Evolutionary conservation across 75 land plant genomes (phyloP).

Genomic region (Selaginella tamariscina): DNA sequence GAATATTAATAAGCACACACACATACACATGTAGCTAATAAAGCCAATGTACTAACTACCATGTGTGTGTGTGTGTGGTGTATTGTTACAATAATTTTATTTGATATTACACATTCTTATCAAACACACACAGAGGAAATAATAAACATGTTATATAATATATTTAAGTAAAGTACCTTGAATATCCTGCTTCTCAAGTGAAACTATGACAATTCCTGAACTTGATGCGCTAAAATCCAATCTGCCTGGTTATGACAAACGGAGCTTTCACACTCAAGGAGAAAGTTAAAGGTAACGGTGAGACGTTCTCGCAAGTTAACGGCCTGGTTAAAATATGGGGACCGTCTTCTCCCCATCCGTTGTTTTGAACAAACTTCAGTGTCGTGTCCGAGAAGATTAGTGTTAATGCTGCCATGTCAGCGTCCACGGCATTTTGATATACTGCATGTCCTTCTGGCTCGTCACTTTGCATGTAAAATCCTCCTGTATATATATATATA

Average conservation of each 20-base stretch:
- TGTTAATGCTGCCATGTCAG: constrained; percentile 20
- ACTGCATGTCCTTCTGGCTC: not conserved
- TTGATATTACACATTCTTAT: too few species aligned
- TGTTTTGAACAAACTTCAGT: constrained; percentile 22
- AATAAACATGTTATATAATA: too few species aligned
- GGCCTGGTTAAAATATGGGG: not conserved
- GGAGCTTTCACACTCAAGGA: constrained; percentile 22
- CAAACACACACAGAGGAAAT: too few species aligned
- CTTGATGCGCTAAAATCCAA: constrained; percentile 13
- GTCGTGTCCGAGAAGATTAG: constrained; percentile 17
- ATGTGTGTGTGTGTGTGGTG: too few species aligned
- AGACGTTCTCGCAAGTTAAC: constrained; percentile 27
- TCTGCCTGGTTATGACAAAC: constrained; percentile 17
- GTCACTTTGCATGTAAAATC: constrained; percentile 16
- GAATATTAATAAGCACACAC: too few species aligned
- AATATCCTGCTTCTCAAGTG: constrained; percentile 21
- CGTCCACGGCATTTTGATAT: constrained; percentile 18
- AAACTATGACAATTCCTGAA: constrained; percentile 8
- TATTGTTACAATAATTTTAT: too few species aligned
- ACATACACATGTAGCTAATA: too few species aligned
- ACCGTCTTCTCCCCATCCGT: constrained; percentile 14
- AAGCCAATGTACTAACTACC: too few species aligned
- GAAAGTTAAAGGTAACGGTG: constrained; percentile 15
- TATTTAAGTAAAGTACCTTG: too few species aligned
- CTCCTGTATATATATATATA: too few species aligned